A percentile compares a stretch with the other conserved stretches of the same genome.
These are phyloP conservation scores for Leptographium wingfieldii DNA, from an alignment of 2,329 filamentous ascomycete genomes.

Conservation along the genomic window DNA sequence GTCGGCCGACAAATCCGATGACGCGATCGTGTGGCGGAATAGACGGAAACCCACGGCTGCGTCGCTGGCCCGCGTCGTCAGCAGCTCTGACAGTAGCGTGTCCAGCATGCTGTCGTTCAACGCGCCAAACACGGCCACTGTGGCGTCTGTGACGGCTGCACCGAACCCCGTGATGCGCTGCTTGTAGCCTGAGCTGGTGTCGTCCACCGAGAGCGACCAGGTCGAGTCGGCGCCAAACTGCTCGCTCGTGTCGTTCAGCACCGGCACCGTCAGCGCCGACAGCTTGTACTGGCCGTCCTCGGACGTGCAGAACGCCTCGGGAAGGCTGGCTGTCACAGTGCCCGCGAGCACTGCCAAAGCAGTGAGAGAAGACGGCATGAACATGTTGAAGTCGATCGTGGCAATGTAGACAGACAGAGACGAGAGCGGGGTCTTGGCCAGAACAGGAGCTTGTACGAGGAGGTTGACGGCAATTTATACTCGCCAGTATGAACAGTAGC, in stretches of 20 bases:
- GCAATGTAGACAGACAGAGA: no score
- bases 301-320: constrained; percentile 21
- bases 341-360: neutral
- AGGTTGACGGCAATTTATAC: no score
- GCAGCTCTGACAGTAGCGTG: constrained; percentile 22
- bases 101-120: constrained; percentile 18
- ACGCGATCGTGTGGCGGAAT: constrained; percentile 27
- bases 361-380: neutral
- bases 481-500: no score
- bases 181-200: constrained; percentile 24
- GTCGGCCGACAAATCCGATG: constrained; percentile 26
- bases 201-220: constrained; percentile 26
- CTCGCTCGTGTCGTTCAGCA: constrained; percentile 20
- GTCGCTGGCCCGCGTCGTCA: constrained; percentile 24
- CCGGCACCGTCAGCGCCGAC: constrained; percentile 20
- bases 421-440: no score
- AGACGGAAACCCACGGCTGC: constrained; percentile 18
- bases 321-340: neutral
- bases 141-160: constrained; percentile 29
- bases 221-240: constrained; percentile 17
- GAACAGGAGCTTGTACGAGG: no score
- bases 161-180: constrained; percentile 29
- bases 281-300: constrained; percentile 25
- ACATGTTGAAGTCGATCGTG: neutral
- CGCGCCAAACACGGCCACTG: constrained; percentile 24